These are phyloP conservation scores for Aspergillus leporis DNA, from an alignment of 495 filamentous ascomycete genomes.

Conservation along the genomic window DNA sequence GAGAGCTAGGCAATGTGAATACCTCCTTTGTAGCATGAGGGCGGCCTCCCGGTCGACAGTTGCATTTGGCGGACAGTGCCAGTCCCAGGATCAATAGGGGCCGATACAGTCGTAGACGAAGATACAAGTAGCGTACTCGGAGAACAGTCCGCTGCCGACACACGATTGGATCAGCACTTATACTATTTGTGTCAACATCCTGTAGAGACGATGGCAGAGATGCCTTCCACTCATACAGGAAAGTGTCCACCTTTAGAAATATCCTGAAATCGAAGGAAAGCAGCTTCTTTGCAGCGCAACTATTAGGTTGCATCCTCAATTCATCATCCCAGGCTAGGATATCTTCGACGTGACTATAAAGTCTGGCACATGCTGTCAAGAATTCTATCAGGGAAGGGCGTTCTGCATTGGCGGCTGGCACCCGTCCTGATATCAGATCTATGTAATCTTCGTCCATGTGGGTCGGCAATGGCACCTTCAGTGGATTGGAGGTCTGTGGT, in stretches of 20 bases:
- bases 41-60: slow-evolving; percentile 3
- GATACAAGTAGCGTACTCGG: slow-evolving; percentile 17
- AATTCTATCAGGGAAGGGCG: slow-evolving; percentile 13
- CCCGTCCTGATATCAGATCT: slow-evolving; percentile 10
- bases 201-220: slow-evolving; percentile 14
- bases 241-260: slow-evolving; percentile 13
- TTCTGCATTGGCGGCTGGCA: not conserved
- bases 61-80: slow-evolving; percentile 12
- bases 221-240: slow-evolving; percentile 8
- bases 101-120: slow-evolving; percentile 22
- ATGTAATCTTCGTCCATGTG: slow-evolving; percentile 18
- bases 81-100: slow-evolving; percentile 16
- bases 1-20: slow-evolving; percentile 3
- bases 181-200: not conserved
- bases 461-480: slow-evolving; percentile 11
- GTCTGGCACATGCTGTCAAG: slow-evolving; percentile 10
- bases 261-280: slow-evolving; percentile 8
- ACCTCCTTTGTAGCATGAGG: slow-evolving; percentile 11
- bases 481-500: slow-evolving; percentile 8
- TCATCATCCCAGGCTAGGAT: slow-evolving; percentile 17
- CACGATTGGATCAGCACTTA: slow-evolving; percentile 6
- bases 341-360: slow-evolving; percentile 18
- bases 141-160: slow-evolving; percentile 16
- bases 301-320: slow-evolving; percentile 4
- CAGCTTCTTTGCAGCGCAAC: slow-evolving; percentile 19